Evolutionary conservation across 2,329 filamentous ascomycete genomes (phyloP).

Genomic region (Phoma sp.): DNA sequence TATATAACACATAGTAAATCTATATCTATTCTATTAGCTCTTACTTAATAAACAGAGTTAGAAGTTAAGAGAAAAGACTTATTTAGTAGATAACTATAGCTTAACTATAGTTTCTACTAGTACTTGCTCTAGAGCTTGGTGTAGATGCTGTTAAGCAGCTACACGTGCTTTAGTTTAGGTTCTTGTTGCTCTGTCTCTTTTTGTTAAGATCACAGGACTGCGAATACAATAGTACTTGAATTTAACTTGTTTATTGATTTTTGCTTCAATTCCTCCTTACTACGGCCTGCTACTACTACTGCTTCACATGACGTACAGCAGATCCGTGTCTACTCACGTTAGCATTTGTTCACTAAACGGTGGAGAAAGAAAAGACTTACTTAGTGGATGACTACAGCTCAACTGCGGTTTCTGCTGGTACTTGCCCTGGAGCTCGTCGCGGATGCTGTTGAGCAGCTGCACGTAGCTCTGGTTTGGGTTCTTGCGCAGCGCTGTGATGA

Average conservation of each 20-base stretch:
- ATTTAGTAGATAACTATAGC: constrained; percentile 95
- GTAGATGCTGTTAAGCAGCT: constrained; percentile 93
- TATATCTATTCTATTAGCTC: constrained; percentile 19
- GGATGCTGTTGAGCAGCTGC: constrained; percentile 91
- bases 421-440: constrained; percentile 83
- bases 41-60: not conserved
- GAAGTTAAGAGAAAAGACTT: constrained; percentile 42
- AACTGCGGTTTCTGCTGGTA: constrained; percentile 96
- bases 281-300: not conserved
- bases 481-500: constrained; percentile 88
- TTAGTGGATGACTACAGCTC: constrained; percentile 92
- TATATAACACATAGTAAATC: constrained; percentile 28
- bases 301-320: constrained; percentile 27
- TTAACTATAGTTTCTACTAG: constrained; percentile 92
- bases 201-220: no score
- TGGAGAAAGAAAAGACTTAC: constrained; percentile 60
- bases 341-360: not conserved
- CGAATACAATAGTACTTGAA: no score
- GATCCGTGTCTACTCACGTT: constrained; percentile 22
- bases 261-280: no score
- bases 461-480: constrained; percentile 97
- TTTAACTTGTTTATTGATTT: no score
- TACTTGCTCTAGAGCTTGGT: constrained; percentile 89
- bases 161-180: constrained; percentile 92
- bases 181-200: constrained; percentile 59